phyloP scores from a whole-genome alignment of 768 basidiomycete species.

The Tricholoma hemisulphureum region DNA sequence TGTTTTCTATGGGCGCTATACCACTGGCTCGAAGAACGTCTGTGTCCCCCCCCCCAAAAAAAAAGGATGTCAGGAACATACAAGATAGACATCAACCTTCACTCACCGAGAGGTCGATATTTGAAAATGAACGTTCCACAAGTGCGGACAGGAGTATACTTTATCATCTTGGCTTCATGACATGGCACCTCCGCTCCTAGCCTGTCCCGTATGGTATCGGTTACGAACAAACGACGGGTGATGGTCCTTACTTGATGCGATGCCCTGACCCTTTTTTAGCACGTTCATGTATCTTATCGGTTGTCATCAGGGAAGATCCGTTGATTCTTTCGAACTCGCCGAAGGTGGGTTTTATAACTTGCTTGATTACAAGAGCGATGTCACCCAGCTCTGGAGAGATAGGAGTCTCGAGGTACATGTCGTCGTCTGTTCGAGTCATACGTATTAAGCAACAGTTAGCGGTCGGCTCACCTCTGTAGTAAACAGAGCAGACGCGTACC shows the following conservation, averaged over 20 bases:
- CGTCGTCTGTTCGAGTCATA: slow-evolving; percentile 19
- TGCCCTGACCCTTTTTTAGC: slow-evolving; percentile 1
- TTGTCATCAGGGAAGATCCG: neutral
- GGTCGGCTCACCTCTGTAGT: neutral
- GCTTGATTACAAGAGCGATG: slow-evolving; percentile 12
- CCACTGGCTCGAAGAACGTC: slow-evolving; percentile 2
- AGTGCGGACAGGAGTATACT: too few species aligned
- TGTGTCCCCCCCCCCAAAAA: too few species aligned
- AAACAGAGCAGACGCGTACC: slow-evolving; percentile 3
- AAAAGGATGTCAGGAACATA: too few species aligned
- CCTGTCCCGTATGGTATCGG: neutral
- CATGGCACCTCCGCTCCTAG: neutral
- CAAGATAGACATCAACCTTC: too few species aligned
- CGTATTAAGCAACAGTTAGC: too few species aligned
- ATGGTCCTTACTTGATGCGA: slow-evolving; percentile 1
- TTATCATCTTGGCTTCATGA: neutral
- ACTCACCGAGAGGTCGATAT: slow-evolving; percentile 1
- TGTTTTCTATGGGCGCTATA: neutral
- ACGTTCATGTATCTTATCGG: slow-evolving; percentile 3
- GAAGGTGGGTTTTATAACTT: neutral
- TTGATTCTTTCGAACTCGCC: too few species aligned
- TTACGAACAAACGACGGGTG: neutral
- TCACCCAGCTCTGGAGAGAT: slow-evolving; percentile 9
- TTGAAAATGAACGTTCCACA: neutral
- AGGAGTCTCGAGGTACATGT: slow-evolving; percentile 9